Base-by-base conservation (phyloP, 768 basidiomycete species). In the Gautieria morchelliformis region DNA sequence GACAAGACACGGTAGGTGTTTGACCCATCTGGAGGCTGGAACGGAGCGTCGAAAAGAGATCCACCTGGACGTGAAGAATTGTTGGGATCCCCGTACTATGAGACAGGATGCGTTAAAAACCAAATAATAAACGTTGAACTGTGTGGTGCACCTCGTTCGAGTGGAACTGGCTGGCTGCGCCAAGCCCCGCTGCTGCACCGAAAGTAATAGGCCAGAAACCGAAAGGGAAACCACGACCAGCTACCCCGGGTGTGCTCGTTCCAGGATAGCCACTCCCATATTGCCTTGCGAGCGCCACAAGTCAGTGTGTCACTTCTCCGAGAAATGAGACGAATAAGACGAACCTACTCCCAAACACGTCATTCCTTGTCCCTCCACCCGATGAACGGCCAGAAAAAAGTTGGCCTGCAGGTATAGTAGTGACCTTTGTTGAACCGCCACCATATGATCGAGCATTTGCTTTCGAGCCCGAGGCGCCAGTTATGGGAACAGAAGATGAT, bases 211-310 rank as follows among this genome's bases (percentile, higher is more conserved):
- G 84, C 83, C 84, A 86, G 69, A 76, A 87, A 60, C 73, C 74
- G 64, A 82, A 86, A 0, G 85, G 85, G 64, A 87, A 85, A 2
- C 73, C 73, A 0, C 74, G 73, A 0, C 75, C 75, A 0, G 60
- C 45, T 17, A 82, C 79, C 14, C 82, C 81, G 4, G 73, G 71
- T 7, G 71, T 70, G 4, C 63, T 2, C 5, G 73, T 24, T 1
- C 79, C 78, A 37, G 83, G 83, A 63, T 85, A 85, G 3, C 84
- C 84, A 60, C 81, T 84, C 6, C 83, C 84, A 59, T 84, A 85
- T 4, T 64, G 59, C 32, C 82, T 84, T 54, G 4, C 45, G 41
- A 35, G 17, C 47, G 42, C 59, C 51, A 49, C 41, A 27, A 35
- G 46, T 58, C 27, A n/a, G 24, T 17, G 14, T 52, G 41, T 22